Percentiles rank a stretch among this genome's conserved stretches.
phyloP scores from a whole-genome alignment of 1,284 basidiomycete species.

The Cystobasidium pallidum region DNA sequence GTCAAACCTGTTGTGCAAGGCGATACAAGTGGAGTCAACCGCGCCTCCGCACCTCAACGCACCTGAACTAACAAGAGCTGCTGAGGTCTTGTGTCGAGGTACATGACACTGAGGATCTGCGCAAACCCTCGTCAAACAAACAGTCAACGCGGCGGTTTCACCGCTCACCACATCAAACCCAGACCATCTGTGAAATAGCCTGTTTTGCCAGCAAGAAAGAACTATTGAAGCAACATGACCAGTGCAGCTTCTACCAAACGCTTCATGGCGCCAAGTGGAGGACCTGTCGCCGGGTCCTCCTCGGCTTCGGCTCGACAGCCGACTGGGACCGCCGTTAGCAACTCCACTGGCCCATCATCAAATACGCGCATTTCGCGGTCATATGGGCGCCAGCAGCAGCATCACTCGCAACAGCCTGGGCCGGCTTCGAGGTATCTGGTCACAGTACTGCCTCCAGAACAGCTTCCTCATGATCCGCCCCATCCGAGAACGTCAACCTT shows the following conservation, averaged over 20 bases:
- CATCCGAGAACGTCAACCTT: conserved; percentile 51
- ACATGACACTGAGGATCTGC: not conserved
- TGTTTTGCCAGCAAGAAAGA: not conserved
- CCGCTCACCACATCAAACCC: not conserved
- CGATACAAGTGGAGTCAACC: not conserved
- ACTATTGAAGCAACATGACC: not conserved
- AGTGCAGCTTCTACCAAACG: conserved; percentile 1
- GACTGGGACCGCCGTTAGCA: not conserved
- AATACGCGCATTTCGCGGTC: not conserved
- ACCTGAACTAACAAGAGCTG: no score
- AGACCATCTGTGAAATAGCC: not conserved
- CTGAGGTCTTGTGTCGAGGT: not conserved
- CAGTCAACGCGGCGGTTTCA: not conserved
- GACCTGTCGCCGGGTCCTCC: not conserved
- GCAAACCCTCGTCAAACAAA: conserved; percentile 10
- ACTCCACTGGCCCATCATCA: not conserved
- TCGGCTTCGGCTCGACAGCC: not conserved
- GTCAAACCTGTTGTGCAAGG: not conserved
- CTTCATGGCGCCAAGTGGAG: conserved; percentile 25
- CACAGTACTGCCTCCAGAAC: conserved; percentile 53
- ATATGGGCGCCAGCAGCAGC: conserved; percentile 1
- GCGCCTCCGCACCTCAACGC: no score
- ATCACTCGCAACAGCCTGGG: not conserved
- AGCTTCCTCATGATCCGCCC: conserved; percentile 54
- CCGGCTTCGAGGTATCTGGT: conserved; percentile 49